Conservation (phyloP, 139 green algal genomes). For the Gonium pectorale region DNA sequence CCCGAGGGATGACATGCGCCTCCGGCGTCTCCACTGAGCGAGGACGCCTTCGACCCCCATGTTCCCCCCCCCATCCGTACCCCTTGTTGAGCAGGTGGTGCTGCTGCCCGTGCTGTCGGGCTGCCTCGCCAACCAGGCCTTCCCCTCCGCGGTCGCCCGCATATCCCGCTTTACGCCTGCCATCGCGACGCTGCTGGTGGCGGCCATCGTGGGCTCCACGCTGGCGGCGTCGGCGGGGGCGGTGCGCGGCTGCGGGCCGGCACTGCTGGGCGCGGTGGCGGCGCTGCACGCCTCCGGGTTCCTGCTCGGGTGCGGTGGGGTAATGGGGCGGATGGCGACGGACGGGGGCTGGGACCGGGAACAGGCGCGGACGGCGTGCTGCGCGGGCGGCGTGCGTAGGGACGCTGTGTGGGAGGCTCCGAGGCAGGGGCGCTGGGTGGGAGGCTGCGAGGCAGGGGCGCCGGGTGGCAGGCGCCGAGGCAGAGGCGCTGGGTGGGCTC, state of each 20-base stretch:
- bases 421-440: no score
- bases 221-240: constrained; percentile 66
- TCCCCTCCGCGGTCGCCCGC: constrained; percentile 56
- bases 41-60: no score
- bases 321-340: not conserved
- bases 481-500: no score
- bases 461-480: no score
- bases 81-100: no score
- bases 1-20: not conserved
- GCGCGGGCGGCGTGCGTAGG: no score
- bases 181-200: constrained; percentile 71
- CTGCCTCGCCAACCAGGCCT: constrained; percentile 63
- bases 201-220: constrained; percentile 69
- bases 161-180: constrained; percentile 62
- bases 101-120: constrained; percentile 80
- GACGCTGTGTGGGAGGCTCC: no score
- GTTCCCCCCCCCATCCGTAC: no score
- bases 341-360: not conserved
- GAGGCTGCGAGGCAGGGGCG: no score
- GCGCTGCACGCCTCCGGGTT: constrained; percentile 75
- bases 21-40: no score
- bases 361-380: no score
- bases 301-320: constrained; percentile 60
- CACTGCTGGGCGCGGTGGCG: constrained; percentile 67
- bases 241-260: constrained; percentile 46